phyloP scores from a whole-genome alignment of 1,139 yeast genomes.

The Yamadazyma diospyri region DNA sequence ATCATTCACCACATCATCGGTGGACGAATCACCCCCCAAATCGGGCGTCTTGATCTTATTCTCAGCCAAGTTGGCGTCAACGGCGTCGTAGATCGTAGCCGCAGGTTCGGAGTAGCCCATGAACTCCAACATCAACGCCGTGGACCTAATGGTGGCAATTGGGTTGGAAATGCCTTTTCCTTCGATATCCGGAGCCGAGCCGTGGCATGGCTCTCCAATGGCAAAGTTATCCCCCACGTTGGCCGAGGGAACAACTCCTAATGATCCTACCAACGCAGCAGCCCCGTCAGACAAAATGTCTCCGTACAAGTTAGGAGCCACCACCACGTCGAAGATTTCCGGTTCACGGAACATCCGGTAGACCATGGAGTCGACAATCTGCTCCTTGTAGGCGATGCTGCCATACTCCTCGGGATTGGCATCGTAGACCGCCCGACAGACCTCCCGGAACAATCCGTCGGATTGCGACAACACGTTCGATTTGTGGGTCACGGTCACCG shows the following conservation, averaged over 20 bases:
- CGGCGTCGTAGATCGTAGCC: constrained; percentile 88
- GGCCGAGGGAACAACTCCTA: constrained; percentile 97
- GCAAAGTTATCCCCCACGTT: constrained; percentile 95
- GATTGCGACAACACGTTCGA: constrained; percentile 90
- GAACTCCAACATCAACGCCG: constrained; percentile 96
- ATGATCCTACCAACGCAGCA: constrained; percentile 96
- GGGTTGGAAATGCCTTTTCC: constrained; percentile 96
- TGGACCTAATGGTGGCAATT: constrained; percentile 94
- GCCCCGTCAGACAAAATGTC: constrained; percentile 98
- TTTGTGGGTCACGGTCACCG: constrained; percentile 92
- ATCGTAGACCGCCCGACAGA: constrained; percentile 74
- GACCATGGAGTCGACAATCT: constrained; percentile 98
- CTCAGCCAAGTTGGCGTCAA: constrained; percentile 85
- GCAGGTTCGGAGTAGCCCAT: constrained; percentile 91
- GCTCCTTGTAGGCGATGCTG: constrained; percentile 74
- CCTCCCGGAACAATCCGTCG: constrained; percentile 95
- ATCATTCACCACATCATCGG: constrained; percentile 84
- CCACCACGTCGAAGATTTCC: constrained; percentile 92
- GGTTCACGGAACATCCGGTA: constrained; percentile 98
- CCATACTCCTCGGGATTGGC: constrained; percentile 56
- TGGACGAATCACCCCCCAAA: constrained; percentile 83
- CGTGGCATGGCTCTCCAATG: constrained; percentile 99
- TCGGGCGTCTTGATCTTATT: constrained; percentile 87
- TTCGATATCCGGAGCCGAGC: constrained; percentile 97
- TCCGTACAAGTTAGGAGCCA: constrained; percentile 97